Base-by-base conservation (phyloP, 2,329 filamentous ascomycete species). In the Talaromyces sp. region DNA sequence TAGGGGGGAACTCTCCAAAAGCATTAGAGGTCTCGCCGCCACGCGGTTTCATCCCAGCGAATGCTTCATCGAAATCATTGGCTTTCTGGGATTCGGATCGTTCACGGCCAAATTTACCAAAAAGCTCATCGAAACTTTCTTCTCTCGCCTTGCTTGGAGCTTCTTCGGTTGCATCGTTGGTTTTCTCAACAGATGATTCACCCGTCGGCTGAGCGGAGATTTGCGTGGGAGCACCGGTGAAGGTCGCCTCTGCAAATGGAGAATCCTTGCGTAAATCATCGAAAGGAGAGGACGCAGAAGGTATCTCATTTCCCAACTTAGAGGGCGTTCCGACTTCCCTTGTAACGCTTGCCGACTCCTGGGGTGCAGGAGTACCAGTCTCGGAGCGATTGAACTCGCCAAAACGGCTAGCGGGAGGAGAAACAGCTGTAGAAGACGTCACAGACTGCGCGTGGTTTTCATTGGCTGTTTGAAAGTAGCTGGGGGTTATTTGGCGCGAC, bases 1-100 rank as follows among this genome's bases (percentile, higher is more conserved):
- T 96, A 0, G 93, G 94, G 32, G 94, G 94, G 70, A 97, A 97
- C 71, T 97, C 94, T 24, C 85, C 82, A 69, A 63, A 59, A 31
- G 69, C 58, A 27, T 64, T 66, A 21, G 67, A 67, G 63, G 77
- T 79, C 58, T 80, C 73, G 50, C 81, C 77, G 32, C 78, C 75
- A 56, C 80, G 81, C 32, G 77, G 62, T 62, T 74, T 75, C 72
- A 79, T 75, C 27, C 69, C 65, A 31, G 77, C 77, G 65, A 80
- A 79, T 17, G 77, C 77, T 62, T 78, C 75, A 57, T 79, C 77
- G 58, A 79, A 79, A 58, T 79, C 77, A 51, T 74, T 74, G n/a
- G 73, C 74, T 57, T 79, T 75, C 62, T 80, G 75, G 9, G 77
- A 80, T 48, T 73, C 70, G 10, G 77, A 78, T 21, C 77, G 72